Conservation (phyloP, 179 eudicot genomes). For the Nepenthes alata region DNA sequence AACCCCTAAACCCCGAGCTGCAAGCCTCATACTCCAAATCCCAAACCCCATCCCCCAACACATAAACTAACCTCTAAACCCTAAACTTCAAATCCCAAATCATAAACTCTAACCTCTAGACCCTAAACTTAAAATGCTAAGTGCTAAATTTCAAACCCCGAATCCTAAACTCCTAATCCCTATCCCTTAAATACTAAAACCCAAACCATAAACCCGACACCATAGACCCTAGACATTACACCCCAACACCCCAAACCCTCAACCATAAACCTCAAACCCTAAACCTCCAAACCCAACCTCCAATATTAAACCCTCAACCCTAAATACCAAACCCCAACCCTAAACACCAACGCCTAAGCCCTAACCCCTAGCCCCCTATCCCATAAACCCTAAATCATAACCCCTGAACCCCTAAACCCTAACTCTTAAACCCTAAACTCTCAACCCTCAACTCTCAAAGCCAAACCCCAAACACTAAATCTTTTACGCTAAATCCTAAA, state of each 20-base stretch:
- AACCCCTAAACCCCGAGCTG: slow-evolving; percentile 13
- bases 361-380: slow-evolving; percentile 9
- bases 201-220: slow-evolving; percentile 3
- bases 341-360: slow-evolving; percentile 8
- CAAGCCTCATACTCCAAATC: slow-evolving; percentile 15
- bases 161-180: slow-evolving; percentile 14
- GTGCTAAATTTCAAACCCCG: slow-evolving; percentile 7
- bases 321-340: slow-evolving; percentile 8
- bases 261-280: slow-evolving; percentile 5
- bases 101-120: slow-evolving; percentile 14
- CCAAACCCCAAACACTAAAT: slow-evolving; percentile 7
- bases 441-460: slow-evolving; percentile 9
- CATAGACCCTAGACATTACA: neutral
- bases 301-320: slow-evolving; percentile 4
- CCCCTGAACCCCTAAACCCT: slow-evolving; percentile 14
- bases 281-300: slow-evolving; percentile 1
- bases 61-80: slow-evolving; percentile 18
- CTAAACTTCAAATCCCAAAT: slow-evolving; percentile 12
- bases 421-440: slow-evolving; percentile 12
- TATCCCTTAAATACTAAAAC: slow-evolving; percentile 8
- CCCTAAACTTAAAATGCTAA: slow-evolving; percentile 12
- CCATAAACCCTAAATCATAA: slow-evolving; percentile 10
- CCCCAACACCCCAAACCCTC: slow-evolving; percentile 9
- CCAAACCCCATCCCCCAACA: slow-evolving; percentile 25
- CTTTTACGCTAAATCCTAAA: slow-evolving; percentile 15